phyloP scores from a whole-genome alignment of 2,329 filamentous ascomycete species.

The Xylariaceae sp. region DNA sequence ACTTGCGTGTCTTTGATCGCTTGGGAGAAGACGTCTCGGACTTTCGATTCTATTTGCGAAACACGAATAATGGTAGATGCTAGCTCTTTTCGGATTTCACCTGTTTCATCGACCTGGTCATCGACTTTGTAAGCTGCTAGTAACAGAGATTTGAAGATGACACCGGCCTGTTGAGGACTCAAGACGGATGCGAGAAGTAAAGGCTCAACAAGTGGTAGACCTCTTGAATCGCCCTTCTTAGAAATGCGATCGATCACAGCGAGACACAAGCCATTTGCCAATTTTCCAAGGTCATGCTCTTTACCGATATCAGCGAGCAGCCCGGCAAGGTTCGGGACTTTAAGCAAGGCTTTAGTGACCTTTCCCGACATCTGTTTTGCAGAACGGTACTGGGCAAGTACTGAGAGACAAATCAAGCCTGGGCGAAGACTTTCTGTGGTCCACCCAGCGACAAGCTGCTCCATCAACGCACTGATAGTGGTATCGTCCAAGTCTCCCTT shows the following conservation, averaged over 20 bases:
- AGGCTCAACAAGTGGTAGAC: slow-evolving; percentile 54
- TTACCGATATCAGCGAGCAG: slow-evolving; percentile 57
- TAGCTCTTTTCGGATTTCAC: slow-evolving; percentile 55
- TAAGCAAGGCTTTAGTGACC: slow-evolving; percentile 64
- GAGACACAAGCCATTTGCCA: slow-evolving; percentile 66
- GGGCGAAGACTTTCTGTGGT: slow-evolving; percentile 64
- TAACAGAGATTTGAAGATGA: slow-evolving; percentile 61
- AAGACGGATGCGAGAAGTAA: slow-evolving; percentile 57
- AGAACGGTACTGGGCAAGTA: slow-evolving; percentile 74
- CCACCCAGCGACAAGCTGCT: slow-evolving; percentile 76
- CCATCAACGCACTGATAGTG: slow-evolving; percentile 82
- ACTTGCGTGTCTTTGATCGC: slow-evolving; percentile 62
- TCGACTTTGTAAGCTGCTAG: slow-evolving; percentile 54
- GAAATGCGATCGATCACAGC: slow-evolving; percentile 57
- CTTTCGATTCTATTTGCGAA: slow-evolving; percentile 52
- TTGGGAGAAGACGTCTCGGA: slow-evolving; percentile 59
- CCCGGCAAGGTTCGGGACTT: slow-evolving; percentile 53
- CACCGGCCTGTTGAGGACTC: slow-evolving; percentile 56
- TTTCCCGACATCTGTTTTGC: slow-evolving; percentile 62
- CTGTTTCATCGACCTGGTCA: slow-evolving; percentile 48
- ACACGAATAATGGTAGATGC: slow-evolving; percentile 62
- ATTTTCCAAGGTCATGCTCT: slow-evolving; percentile 62
- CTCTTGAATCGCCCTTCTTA: slow-evolving; percentile 53
- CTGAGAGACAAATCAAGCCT: slow-evolving; percentile 72
- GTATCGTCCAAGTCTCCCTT: slow-evolving; percentile 75